Base-by-base conservation (phyloP, 176 grass and related monocot species). In the Aegilops speltoides region DNA sequence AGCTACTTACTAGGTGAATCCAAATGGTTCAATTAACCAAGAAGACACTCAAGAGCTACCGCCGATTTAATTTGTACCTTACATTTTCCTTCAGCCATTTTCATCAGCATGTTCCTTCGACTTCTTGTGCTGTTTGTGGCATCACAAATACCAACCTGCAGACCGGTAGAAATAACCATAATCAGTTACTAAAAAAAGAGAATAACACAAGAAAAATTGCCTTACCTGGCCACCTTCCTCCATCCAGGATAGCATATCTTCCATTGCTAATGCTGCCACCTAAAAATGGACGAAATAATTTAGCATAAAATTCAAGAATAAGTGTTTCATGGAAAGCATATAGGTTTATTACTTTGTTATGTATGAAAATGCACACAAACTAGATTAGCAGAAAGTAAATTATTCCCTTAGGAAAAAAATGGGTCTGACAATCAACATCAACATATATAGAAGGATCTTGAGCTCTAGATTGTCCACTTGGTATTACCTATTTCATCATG, bases 201-300 rank as follows among this genome's bases (percentile, higher is more conserved):
- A 62, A 62, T 52, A 83, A 50, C 26, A 40, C 34, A 79, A 76
- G 73, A 62, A 76, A 64, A 23, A 50, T 38, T 7, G 16, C 23
- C 76, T 41, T 90, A 98, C 94, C 90, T 96, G 97, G 48, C 97
- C 97, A 81, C 97, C 92, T 88, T 96, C 90, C 69, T 96, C 86
- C 97, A 98, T 98, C 97, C 94, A 98, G 17, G 89, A 89, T 79
- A 98, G 76, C 97, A 98, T 98, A 90, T 98, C 94, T 80, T 98
- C 97, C 97, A 98, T 96, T 70, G 94, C 94, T 90, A 98, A 91
- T 7, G 90, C 97, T 29, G 97, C 97, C 52, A 98, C 92, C 94
- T 98, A 78, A 64, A 85, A 87, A 52, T 32, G 63, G 19, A 62
- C 62, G 16, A 64, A 7, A 60, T 3, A 56, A 45, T 63, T 85